phyloP scores from a whole-genome alignment of 2,329 filamentous ascomycete genomes.

The Macrophomina phaseolina region DNA sequence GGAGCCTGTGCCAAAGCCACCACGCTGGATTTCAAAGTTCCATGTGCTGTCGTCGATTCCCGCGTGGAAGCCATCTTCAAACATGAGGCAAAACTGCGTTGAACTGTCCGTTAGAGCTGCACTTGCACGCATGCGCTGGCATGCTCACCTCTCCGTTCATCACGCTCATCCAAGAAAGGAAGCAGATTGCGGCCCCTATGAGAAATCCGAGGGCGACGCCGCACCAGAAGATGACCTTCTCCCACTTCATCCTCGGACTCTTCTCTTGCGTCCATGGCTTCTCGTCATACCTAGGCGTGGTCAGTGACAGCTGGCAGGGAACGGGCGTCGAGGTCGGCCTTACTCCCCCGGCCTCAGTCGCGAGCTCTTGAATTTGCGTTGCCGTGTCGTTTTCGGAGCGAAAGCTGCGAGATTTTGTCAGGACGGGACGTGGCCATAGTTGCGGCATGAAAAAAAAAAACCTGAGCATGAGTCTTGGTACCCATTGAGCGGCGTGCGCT shows the following conservation, averaged over 20 bases:
- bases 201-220: conserved; percentile 44
- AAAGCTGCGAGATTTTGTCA: neutral
- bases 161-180: conserved; percentile 35
- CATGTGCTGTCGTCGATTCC: conserved; percentile 52
- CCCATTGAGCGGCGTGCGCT: neutral
- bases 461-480: neutral
- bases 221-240: conserved; percentile 44
- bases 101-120: neutral
- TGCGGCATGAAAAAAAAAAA: neutral
- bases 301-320: neutral
- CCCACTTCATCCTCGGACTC: conserved; percentile 39
- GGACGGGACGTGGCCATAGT: too few species aligned
- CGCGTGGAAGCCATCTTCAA: conserved; percentile 55
- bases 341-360: conserved; percentile 34
- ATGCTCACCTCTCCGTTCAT: conserved; percentile 18
- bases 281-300: conserved; percentile 40
- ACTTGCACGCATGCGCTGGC: neutral
- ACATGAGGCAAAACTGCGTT: conserved; percentile 56
- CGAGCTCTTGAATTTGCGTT: conserved; percentile 43
- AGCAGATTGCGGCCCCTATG: conserved; percentile 40
- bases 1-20: conserved; percentile 51
- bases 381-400: neutral
- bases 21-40: conserved; percentile 56
- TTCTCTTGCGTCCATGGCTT: conserved; percentile 47
- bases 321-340: neutral